Conservation (phyloP, 371 early-diverging fungal species). For the Parasitella parasitica region DNA sequence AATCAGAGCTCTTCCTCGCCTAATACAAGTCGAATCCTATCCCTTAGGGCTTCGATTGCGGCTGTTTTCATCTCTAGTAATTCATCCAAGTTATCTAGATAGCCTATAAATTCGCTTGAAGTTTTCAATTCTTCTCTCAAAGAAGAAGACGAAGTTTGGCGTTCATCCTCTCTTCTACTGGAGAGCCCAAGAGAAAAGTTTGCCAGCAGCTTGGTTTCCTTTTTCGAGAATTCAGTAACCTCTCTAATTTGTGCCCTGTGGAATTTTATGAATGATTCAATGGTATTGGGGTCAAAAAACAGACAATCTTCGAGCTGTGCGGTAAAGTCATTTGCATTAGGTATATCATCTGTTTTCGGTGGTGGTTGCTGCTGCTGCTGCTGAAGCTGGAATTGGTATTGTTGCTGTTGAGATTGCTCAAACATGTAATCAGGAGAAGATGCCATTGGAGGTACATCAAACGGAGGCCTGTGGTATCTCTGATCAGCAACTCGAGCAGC, state of each 20-base stretch:
- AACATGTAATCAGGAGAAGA: constrained; percentile 8
- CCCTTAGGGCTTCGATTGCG: constrained; percentile 50
- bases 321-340: constrained; percentile 10
- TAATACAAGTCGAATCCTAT: constrained; percentile 39
- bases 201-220: constrained; percentile 80
- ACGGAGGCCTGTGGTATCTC: constrained; percentile 5
- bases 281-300: constrained; percentile 35
- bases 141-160: constrained; percentile 1
- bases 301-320: constrained; percentile 18
- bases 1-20: constrained; percentile 33
- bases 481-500: neutral
- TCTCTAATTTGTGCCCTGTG: constrained; percentile 83
- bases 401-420: neutral
- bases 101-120: constrained; percentile 40
- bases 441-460: neutral
- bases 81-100: constrained; percentile 60
- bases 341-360: neutral
- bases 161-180: constrained; percentile 29
- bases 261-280: constrained; percentile 73
- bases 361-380: neutral
- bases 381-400: neutral
- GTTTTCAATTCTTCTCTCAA: constrained; percentile 24
- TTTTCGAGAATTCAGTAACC: constrained; percentile 75
- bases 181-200: constrained; percentile 61
- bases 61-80: constrained; percentile 58